Evolutionary conservation across 1,139 yeast species (phyloP), one percentile per base, ranked within the genome.

Genomic region (Yamadazyma membranifaciens): DNA sequence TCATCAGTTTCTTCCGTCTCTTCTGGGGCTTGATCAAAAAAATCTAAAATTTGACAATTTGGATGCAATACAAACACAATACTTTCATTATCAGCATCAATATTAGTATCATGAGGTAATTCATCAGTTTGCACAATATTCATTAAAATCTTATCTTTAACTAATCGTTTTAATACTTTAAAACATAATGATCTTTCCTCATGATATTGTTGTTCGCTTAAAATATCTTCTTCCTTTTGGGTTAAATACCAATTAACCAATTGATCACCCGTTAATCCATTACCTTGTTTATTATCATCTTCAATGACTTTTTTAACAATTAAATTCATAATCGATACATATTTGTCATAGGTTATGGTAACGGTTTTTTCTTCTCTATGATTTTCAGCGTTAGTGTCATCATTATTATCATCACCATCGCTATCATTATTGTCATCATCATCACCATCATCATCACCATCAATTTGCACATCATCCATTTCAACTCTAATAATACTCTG

Each of bases 401-500:
- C 49, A 33, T 47, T 47, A 16, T 36, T 45, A 16, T 44, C 45
- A 24, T 47, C 45, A 22, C 38, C 44, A 24, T 41, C 48, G 31
- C 46, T 49, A 15, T 45, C 49, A 28, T 43, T 50, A 32, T 39
- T 40, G 25, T 37, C 39, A 7, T 46, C 50, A 15, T 41, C 53
- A 10, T 56, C 63, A 1, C 54, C 70, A 13, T 66, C 74, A 1
- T 69, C 80, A 14, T 78, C 89, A 12, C 80, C 94, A 10, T 83
- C 95, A 40, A 92, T 73, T 45, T 87, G 95, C 33, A 94, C 77
- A 60, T 92, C 98, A 52, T 92, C 98, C 65, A 86, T 86, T 58
- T 92, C 98, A 35, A 92, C 98, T 50, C 95, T 81, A 50, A 92
- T 88, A 46, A 92, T 91, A 34, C 96, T 87, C 63, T 88, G 96